Evolutionary conservation across 495 filamentous ascomycete genomes (phyloP).

Genomic region (Talaromyces adpressus): DNA sequence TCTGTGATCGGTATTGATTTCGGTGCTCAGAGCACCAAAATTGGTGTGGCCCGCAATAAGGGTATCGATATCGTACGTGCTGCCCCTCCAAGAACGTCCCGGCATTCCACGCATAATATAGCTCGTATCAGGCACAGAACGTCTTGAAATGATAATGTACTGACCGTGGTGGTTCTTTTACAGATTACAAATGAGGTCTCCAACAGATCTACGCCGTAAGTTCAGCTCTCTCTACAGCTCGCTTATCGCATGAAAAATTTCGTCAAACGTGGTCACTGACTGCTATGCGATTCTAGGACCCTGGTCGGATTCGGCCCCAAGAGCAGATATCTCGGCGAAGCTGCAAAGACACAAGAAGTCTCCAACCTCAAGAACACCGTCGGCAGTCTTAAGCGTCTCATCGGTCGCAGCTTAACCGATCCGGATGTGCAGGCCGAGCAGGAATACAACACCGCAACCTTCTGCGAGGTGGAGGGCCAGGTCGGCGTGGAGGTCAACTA

Average conservation of each 20-base stretch:
- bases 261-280: slow-evolving; percentile 18
- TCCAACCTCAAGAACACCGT: slow-evolving; percentile 99
- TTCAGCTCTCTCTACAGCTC: slow-evolving; percentile 18
- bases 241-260: slow-evolving; percentile 1
- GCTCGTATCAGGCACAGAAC: neutral
- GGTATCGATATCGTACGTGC: slow-evolving; percentile 97
- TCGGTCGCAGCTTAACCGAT: slow-evolving; percentile 77
- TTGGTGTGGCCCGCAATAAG: slow-evolving; percentile 94
- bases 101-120: neutral
- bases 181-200: slow-evolving; percentile 99
- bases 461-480: slow-evolving; percentile 87
- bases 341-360: slow-evolving; percentile 97
- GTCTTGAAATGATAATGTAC: neutral
- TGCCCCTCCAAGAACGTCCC: slow-evolving; percentile 6
- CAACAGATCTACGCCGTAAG: slow-evolving; percentile 96
- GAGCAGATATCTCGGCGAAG: slow-evolving; percentile 85
- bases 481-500: slow-evolving; percentile 93
- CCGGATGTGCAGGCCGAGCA: slow-evolving; percentile 90
- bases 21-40: slow-evolving; percentile 92
- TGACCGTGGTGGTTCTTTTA: slow-evolving; percentile 7
- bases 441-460: slow-evolving; percentile 76
- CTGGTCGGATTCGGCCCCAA: slow-evolving; percentile 93
- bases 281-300: slow-evolving; percentile 49
- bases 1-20: slow-evolving; percentile 88
- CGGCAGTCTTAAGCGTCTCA: slow-evolving; percentile 81